Base-by-base conservation (phyloP, 306 rosid species). In the Sicyos baderoa region DNA sequence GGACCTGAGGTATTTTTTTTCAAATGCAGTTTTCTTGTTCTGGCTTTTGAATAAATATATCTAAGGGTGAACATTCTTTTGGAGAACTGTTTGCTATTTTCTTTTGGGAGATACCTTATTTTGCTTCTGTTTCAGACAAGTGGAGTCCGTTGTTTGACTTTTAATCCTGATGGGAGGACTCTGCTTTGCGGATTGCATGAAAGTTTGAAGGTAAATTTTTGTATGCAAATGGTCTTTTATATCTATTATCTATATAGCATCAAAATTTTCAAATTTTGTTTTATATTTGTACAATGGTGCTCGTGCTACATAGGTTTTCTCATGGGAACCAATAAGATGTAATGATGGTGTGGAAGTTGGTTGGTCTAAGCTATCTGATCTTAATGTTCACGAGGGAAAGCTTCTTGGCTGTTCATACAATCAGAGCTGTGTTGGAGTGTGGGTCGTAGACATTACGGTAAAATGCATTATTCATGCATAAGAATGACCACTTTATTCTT, bases 361-460 rank as follows among this genome's bases (percentile, higher is more conserved):
- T 72, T 93, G 99, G 99, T 93, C 99, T 37, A 86, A 80, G 78
- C 82, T 93, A 78, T 90, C 97, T 21, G 99, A 93, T 86, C 97
- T 93, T 74, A 93, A 84, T 81, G 91, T 93, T 82, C 99, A 93
- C 17, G 99, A 93, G 76, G 99, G 97, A 69, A 93, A 93, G 70
- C 99, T 93, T 81, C 96, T 93, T 77, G 99, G 99, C 70, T 90
- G 99, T 83, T 93, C 99, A 32, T 88, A 78, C 84, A 90, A 93
- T 84, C 99, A 93, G 80, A 93, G 91, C 71, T 93, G 99, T 75
- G 99, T 93, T 66, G 99, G 99, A 76, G 97, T 93, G 73, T 93
- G 99, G 99, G 99, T 93, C 72, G 99, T 93, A 45, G 99, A 93
- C 81, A 93, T 90, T 75, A 77, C 90, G 97, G 99, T 93, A 90